A percentile compares a stretch with the other conserved stretches of the same genome.
Evolutionary conservation across 345 rosid genomes (phyloP).

Genomic region (Citrus cavaleriei): DNA sequence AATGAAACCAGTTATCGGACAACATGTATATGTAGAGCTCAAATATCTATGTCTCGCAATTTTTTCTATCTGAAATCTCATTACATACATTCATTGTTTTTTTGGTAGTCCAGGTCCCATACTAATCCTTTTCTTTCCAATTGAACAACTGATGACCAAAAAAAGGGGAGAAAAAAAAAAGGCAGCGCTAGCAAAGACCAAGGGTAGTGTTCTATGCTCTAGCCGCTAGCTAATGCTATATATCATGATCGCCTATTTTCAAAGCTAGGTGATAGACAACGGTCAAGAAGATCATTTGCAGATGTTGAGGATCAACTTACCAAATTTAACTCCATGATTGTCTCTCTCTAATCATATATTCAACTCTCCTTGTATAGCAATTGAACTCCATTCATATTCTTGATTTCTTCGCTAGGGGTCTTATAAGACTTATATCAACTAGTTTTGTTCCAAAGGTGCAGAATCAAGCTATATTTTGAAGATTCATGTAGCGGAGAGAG

Average conservation of each 20-base stretch:
- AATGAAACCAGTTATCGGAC: not conserved
- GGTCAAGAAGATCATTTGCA: not conserved
- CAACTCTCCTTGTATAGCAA: too few relatives aligned
- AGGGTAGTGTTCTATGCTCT: not conserved
- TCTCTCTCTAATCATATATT: too few relatives aligned
- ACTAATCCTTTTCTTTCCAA: not conserved
- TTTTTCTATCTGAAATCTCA: not conserved
- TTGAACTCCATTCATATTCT: not conserved
- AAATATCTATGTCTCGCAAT: not conserved
- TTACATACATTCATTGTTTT: not conserved
- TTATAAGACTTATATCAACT: too few relatives aligned
- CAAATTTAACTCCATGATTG: not conserved
- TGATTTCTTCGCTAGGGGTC: not conserved
- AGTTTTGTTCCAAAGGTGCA: not conserved
- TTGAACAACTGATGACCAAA: not conserved
- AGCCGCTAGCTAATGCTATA: not conserved
- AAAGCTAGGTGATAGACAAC: not conserved
- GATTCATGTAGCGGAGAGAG: not conserved
- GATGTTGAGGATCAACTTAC: not conserved
- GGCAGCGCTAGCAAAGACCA: not conserved
- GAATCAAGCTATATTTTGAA: not conserved
- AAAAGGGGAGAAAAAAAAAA: not conserved
- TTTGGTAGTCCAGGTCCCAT: not conserved
- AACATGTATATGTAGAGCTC: not conserved
- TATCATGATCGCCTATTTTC: not conserved